These are phyloP conservation scores for Skeletonema tropicum DNA, from an alignment of 108 stramenopile species.

Conservation along the genomic window DNA sequence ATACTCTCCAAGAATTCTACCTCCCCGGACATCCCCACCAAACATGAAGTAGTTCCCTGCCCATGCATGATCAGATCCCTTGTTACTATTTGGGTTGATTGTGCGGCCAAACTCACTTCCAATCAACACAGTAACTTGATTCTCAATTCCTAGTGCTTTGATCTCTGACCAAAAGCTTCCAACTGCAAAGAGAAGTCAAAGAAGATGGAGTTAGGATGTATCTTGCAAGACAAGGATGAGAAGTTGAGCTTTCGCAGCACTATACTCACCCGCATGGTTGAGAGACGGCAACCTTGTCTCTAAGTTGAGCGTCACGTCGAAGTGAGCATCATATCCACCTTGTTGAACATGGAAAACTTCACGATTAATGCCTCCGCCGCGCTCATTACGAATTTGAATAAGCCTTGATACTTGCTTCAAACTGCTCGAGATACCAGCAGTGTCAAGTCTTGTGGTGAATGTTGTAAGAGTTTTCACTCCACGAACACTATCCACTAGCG, in stretches of 20 bases:
- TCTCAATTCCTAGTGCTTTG: slow-evolving; percentile 51
- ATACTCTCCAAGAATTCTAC: slow-evolving; percentile 49
- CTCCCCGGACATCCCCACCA: slow-evolving; percentile 49
- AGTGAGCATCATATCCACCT: slow-evolving; percentile 56
- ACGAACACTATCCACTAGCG: slow-evolving; percentile 17
- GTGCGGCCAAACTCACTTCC: slow-evolving; percentile 73
- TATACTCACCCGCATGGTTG: slow-evolving; percentile 12
- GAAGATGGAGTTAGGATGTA: slow-evolving; percentile 13
- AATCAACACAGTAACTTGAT: slow-evolving; percentile 37
- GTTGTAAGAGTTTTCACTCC: slow-evolving; percentile 10
- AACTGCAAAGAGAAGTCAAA: slow-evolving; percentile 32
- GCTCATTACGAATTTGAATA: slow-evolving; percentile 25
- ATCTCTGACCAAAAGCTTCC: slow-evolving; percentile 55
- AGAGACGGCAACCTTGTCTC: slow-evolving; percentile 18
- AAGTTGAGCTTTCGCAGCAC: no score
- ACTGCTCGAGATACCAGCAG: slow-evolving; percentile 24
- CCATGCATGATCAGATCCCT: slow-evolving; percentile 81
- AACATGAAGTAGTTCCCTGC: slow-evolving; percentile 56
- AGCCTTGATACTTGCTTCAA: slow-evolving; percentile 40
- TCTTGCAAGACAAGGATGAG: no score
- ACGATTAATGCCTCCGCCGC: slow-evolving; percentile 42
- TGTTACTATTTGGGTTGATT: slow-evolving; percentile 55
- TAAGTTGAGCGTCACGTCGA: slow-evolving; percentile 17
- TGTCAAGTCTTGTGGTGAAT: slow-evolving; percentile 11
- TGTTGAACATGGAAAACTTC: slow-evolving; percentile 49